Base-by-base conservation (phyloP, 23 red algal species). In the Gracilaria gracilis region DNA sequence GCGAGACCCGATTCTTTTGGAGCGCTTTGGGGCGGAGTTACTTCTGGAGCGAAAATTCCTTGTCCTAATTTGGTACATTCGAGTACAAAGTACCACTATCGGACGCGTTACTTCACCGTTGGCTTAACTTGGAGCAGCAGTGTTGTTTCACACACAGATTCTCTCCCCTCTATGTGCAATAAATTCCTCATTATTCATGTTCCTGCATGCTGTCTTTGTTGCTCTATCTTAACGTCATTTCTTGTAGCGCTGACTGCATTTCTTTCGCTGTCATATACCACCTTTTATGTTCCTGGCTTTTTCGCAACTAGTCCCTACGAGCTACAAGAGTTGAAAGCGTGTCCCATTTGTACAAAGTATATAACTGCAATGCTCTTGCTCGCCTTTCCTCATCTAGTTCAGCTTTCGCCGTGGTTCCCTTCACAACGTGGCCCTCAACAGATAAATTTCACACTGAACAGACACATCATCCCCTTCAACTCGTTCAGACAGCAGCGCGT, bases 11-110 rank as follows among this genome's bases (percentile, higher is more conserved):
- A 61, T 14, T 91, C 82, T 72, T 81, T 58, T 38, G 87, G 87
- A 16, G 39, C 58, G 39, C 59, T 91, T 50, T 91, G 87, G 87
- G 59, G 76, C 28, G 75, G 75, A 24, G 69, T 91, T 34, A 74
- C 87, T 42, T 77, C 55, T 46, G 87, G 61, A 40, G 87, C 87
- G n/a, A 91, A 67, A 67, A 36, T 82, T 72, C 72, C 82, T 31
- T 91, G 87, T 91, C 53, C 87, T 53, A 67, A 61, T 72, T 46
- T 91, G 61, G 72, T 91, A 35, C 87, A 91, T 81, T 70, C 87
- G 47, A 74, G 82, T 73, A 47, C 87, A 0, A 65, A 62, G 33
- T 32, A 80, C 28, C 72, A 75, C 40, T 75, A n/a, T 53, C 42
- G 29, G 42, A 82, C 37, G 87, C 87, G 23, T 39, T 91, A 37